Evolutionary conservation across 2,329 filamentous ascomycete genomes (phyloP), one percentile per base, ranked within the genome.

Genomic region (Curvularia spicifera): DNA sequence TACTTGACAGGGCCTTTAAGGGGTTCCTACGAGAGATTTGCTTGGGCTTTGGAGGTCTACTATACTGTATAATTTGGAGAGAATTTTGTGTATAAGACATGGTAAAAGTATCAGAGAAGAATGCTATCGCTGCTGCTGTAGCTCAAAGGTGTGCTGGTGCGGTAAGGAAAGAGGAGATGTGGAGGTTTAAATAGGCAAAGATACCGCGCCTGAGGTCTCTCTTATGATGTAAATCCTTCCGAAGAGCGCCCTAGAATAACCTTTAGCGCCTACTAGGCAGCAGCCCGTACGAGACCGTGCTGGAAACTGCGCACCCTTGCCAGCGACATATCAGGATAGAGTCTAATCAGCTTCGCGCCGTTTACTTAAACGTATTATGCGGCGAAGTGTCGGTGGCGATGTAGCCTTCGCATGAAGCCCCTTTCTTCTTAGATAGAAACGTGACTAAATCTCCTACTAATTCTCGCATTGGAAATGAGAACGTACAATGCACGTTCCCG

Each of bases 161-260:
- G 58, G 28, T 20, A 22, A 58, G 48, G 45, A 60, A 53, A 46
- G 46, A 40, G 57, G 48, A 51, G 42, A 51, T 15, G 39, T 20
- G 56, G 60, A 45, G 31, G 31, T 60, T 60, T 63, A 63, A 63
- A 53, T 60, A 63, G 51, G 51, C 39, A 35, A 63, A 56, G 42
- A 26, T 49, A 47, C 51, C 45, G 58, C 51, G 44, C 57, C 53
- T 50, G 42, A 54, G 56, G 13, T 48, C 29, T 48, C 40, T 37
- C 24, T 31, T 56, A 43, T 35, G 18, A 33, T 48, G 10, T 33
- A 2, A 61, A 56, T 45, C 37, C 45, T 61, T 45, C 52, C 13
- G 26, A 45, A 59, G 46, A 59, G 49, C 56, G 42, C 26, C 44
- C 49, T 55, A 10, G 45, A 45, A 51, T 56, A 28, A 18, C 45